A percentile compares a stretch with the other conserved stretches of the same genome.
These are phyloP conservation scores for Colletotrichum lini DNA, from an alignment of 2,329 filamentous ascomycete genomes.

Conservation along the genomic window DNA sequence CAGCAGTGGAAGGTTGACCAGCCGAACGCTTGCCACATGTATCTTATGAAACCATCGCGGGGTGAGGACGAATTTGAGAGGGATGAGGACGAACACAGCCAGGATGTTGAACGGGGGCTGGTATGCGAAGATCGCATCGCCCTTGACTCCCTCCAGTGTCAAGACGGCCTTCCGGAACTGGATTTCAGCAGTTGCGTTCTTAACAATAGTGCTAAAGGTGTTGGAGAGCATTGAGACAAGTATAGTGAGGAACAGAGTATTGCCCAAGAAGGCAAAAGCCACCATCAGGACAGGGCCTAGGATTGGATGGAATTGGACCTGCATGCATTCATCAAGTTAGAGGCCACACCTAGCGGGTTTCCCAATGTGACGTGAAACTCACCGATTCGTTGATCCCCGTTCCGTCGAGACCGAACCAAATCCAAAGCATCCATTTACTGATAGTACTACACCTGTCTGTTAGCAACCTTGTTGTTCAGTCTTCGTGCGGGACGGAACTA, in stretches of 20 bases:
- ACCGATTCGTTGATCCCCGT: constrained; percentile 73
- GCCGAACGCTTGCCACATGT: constrained; percentile 82
- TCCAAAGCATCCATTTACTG: constrained; percentile 92
- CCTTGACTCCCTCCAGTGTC: constrained; percentile 89
- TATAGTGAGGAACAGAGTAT: constrained; percentile 90
- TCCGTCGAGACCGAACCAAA: constrained; percentile 90
- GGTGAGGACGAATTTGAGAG: constrained; percentile 83
- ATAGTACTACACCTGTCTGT: constrained; percentile 67
- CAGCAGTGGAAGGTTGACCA: constrained; percentile 82
- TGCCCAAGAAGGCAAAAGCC: constrained; percentile 87
- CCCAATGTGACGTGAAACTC: constrained; percentile 42
- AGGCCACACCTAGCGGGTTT: not conserved
- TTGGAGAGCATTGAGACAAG: constrained; percentile 89
- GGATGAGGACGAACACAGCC: constrained; percentile 80
- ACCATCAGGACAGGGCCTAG: constrained; percentile 86
- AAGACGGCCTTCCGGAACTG: constrained; percentile 86
- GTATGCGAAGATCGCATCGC: constrained; percentile 86
- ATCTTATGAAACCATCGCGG: constrained; percentile 93
- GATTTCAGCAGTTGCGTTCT: constrained; percentile 85
- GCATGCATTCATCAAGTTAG: constrained; percentile 41
- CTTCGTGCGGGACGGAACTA: constrained; percentile 45
- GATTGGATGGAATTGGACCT: constrained; percentile 83
- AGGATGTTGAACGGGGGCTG: constrained; percentile 88
- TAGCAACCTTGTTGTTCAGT: not conserved
- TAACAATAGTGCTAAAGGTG: constrained; percentile 84